Evolutionary conservation across 495 filamentous ascomycete genomes (phyloP), one percentile per base, ranked within the genome.

Genomic region (Neurospora sp.): DNA sequence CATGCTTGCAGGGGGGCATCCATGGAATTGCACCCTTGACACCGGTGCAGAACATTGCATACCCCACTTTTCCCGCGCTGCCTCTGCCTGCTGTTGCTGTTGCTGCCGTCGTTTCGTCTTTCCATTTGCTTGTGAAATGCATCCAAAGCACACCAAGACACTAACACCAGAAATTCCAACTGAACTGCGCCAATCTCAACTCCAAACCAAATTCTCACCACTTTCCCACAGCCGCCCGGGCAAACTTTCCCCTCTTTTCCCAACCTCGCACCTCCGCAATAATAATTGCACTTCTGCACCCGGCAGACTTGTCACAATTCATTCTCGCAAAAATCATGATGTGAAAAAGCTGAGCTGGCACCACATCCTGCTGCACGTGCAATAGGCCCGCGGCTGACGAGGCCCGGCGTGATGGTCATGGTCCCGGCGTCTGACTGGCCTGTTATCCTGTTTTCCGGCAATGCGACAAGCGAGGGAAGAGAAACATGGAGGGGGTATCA

Each of bases 321-420:
- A 69, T 59, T 48, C n/a, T 48, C 44, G 44, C n/a, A 61, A 71
- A 12, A 65, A 40, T 37, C 35, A 37, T 37, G 35, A 37, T 71
- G 72, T 31, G 68, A 16, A 35, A 68, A 71, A 72, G 71, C 75
- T 80, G 80, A 77, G 80, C 74, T 81, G 80, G 80, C 79, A 81
- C 27, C 16, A 41, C 38, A 27, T 65, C 6, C 48, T 65, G 44
- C 78, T 77, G 76, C 76, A 72, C 27, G 65, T 77, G 68, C 70
- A 69, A 82, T 80, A 80, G 80, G 80, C 73, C 73, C 70, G 70
- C 53, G 53, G 53, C 53, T 65, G 53, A 65, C 53, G 53, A 65
- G 53, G 31, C 53, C 53, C 53, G 53, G 53, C 41, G 41, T 16
- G 38, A 11, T 59, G 73, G 53, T 65, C 74, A 77, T 71, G 71